phyloP scores from a whole-genome alignment of 208 protist species.

The Wallacemonas sp. region DNA sequence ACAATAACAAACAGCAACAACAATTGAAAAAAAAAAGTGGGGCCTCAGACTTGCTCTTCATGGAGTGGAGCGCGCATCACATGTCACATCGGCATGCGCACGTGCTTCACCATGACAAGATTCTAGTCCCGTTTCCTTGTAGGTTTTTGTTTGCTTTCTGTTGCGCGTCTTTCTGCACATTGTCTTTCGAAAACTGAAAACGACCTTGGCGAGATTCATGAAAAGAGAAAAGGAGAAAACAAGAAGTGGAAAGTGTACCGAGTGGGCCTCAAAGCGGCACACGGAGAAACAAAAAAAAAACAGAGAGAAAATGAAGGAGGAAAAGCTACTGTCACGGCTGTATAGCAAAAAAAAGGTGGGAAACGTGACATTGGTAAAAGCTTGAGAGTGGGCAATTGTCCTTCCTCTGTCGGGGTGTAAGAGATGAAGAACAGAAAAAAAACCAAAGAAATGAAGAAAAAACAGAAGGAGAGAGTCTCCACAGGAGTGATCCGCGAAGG shows the following conservation, averaged over 20 bases:
- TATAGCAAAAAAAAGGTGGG: slow-evolving; percentile 7
- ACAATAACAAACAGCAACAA: not conserved
- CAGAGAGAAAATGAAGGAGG: not conserved
- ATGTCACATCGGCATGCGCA: not conserved
- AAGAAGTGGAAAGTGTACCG: not conserved
- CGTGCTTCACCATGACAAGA: not conserved
- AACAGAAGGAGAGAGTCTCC: slow-evolving; percentile 20
- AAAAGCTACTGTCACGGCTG: not conserved
- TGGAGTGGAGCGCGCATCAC: no score
- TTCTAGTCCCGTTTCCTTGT: not conserved
- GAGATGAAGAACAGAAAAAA: not conserved
- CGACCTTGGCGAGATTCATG: not conserved
- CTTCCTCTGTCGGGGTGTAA: no score
- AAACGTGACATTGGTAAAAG: slow-evolving; percentile 20
- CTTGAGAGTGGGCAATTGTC: no score
- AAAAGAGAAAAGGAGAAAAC: slow-evolving; percentile 16
- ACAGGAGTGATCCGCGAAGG: no score
- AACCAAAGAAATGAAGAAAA: slow-evolving; percentile 7
- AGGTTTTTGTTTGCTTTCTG: not conserved
- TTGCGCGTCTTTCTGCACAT: not conserved
- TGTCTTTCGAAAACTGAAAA: not conserved
- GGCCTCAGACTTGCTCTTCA: no score
- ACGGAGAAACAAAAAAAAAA: slow-evolving; percentile 1
- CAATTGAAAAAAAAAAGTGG: no score
- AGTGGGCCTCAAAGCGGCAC: not conserved